These are phyloP conservation scores for Xylaria sp. DNA, from an alignment of 2,329 filamentous ascomycete genomes.

Conservation along the genomic window DNA sequence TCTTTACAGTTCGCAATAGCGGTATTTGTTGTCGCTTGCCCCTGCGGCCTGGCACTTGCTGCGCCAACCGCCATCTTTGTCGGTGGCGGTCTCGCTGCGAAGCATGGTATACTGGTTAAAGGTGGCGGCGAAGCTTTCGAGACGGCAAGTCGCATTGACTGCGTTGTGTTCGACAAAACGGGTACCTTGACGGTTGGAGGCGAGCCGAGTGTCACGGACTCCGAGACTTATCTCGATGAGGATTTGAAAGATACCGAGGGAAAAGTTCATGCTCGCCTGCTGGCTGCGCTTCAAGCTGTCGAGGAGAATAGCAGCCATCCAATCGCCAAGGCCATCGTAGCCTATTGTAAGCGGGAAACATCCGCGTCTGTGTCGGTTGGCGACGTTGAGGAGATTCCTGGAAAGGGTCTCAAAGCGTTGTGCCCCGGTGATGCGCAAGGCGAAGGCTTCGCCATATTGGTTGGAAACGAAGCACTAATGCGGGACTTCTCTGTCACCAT, in stretches of 20 bases:
- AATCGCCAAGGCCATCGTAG: slow-evolving; percentile 75
- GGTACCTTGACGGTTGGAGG: slow-evolving; percentile 81
- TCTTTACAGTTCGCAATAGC: slow-evolving; percentile 85
- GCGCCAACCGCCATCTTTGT: slow-evolving; percentile 88
- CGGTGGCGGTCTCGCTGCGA: slow-evolving; percentile 81
- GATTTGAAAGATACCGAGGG: slow-evolving; percentile 29
- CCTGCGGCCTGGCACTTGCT: slow-evolving; percentile 85
- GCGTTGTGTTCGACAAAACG: slow-evolving; percentile 89
- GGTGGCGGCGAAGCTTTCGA: slow-evolving; percentile 88
- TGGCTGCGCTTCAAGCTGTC: slow-evolving; percentile 68
- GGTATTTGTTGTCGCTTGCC: slow-evolving; percentile 88
- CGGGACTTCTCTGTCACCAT: slow-evolving; percentile 58
- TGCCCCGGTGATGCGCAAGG: slow-evolving; percentile 53
- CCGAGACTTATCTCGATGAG: slow-evolving; percentile 53
- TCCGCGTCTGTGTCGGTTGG: slow-evolving; percentile 50
- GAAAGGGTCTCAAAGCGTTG: slow-evolving; percentile 74
- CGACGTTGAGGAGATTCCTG: slow-evolving; percentile 73
- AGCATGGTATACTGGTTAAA: slow-evolving; percentile 83
- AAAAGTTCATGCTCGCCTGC: slow-evolving; percentile 48
- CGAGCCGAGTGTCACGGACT: slow-evolving; percentile 74
- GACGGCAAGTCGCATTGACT: slow-evolving; percentile 80
- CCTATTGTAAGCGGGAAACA: slow-evolving; percentile 63
- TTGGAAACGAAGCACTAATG: slow-evolving; percentile 81
- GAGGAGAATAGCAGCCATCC: slow-evolving; percentile 81
- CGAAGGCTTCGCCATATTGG: slow-evolving; percentile 63